A percentile compares a stretch with the other conserved stretches of the same genome.
These are phyloP conservation scores for Cercospora zeina DNA, from an alignment of 2,329 filamentous ascomycete genomes.

Conservation along the genomic window DNA sequence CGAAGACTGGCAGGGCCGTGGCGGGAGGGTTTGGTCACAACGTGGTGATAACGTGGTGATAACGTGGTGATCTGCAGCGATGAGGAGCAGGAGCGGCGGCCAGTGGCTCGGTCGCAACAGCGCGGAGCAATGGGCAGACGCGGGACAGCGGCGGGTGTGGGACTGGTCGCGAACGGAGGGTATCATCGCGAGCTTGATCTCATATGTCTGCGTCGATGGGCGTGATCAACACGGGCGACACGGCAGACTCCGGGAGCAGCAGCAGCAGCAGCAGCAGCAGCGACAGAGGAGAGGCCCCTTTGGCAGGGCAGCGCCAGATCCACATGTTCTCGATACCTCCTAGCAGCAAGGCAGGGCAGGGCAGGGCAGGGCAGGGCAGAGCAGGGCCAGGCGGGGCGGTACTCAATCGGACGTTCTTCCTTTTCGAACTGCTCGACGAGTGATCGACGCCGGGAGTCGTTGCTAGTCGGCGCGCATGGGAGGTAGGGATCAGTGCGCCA, in stretches of 20 bases:
- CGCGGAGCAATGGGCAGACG: conserved; percentile 1
- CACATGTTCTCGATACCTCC: conserved; percentile 28
- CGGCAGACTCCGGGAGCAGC: conserved; percentile 28
- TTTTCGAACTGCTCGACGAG: conserved; percentile 29
- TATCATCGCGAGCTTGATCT: conserved; percentile 16
- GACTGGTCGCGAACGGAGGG: background rate
- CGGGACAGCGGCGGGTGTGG: background rate
- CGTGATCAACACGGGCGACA: conserved; percentile 21
- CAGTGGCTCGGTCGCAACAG: conserved; percentile 15
- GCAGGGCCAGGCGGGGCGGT: conserved; percentile 30
- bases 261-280: too few relatives aligned
- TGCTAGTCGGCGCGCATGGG: conserved; percentile 28
- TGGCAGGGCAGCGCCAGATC: conserved; percentile 27
- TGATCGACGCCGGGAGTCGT: conserved; percentile 31
- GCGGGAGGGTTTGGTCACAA: conserved; percentile 24
- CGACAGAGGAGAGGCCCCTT: conserved; percentile 23
- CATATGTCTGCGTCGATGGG: conserved; percentile 18
- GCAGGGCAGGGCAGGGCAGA: conserved; percentile 26
- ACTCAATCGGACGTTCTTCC: conserved; percentile 40
- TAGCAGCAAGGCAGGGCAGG: too few relatives aligned
- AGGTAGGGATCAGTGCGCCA: conserved; percentile 20
- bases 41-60: conserved; percentile 23
- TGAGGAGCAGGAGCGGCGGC: background rate
- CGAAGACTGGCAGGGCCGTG: conserved; percentile 27
- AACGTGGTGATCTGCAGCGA: conserved; percentile 17